These are phyloP conservation scores for Bremia lactucae DNA, from an alignment of 352 stramenopile species.

Conservation along the genomic window DNA sequence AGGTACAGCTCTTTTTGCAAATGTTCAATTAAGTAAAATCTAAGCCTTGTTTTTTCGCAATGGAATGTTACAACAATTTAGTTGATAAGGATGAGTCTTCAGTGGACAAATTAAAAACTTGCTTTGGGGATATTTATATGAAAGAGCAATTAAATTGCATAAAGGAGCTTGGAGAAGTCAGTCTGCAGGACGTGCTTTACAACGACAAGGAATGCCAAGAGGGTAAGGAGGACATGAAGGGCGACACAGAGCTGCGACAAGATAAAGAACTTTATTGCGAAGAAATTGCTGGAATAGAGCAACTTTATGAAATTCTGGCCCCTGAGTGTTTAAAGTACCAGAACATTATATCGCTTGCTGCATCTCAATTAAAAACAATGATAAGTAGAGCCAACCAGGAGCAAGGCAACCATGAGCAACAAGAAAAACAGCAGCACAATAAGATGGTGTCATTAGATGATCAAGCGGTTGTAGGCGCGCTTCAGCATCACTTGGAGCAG, in stretches of 20 bases:
- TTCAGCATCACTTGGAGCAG: slow-evolving; percentile 86
- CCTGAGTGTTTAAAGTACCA: slow-evolving; percentile 56
- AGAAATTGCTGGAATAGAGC: slow-evolving; percentile 60
- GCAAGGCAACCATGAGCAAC: slow-evolving; percentile 36
- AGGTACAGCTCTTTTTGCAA: no score
- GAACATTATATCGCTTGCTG: slow-evolving; percentile 48
- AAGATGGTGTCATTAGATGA: slow-evolving; percentile 80
- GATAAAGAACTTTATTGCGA: slow-evolving; percentile 55
- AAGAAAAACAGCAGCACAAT: slow-evolving; percentile 56
- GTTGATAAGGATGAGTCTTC: no score
- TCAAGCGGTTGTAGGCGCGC: slow-evolving; percentile 79
- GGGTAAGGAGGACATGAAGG: background rate
- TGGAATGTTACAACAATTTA: no score
- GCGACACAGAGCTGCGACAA: slow-evolving; percentile 25
- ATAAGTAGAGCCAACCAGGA: slow-evolving; percentile 28
- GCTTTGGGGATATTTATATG: no score
- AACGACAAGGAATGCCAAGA: no score
- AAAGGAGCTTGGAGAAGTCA: slow-evolving; percentile 38
- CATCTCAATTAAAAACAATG: slow-evolving; percentile 49
- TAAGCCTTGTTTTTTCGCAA: no score
- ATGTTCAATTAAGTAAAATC: no score
- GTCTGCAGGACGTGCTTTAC: slow-evolving; percentile 1
- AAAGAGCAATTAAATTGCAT: slow-evolving; percentile 24
- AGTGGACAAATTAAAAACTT: no score
- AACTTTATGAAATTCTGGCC: slow-evolving; percentile 56